Evolutionary conservation across 2,329 filamentous ascomycete species (phyloP).

Genomic region (Pezicula carpinea): DNA sequence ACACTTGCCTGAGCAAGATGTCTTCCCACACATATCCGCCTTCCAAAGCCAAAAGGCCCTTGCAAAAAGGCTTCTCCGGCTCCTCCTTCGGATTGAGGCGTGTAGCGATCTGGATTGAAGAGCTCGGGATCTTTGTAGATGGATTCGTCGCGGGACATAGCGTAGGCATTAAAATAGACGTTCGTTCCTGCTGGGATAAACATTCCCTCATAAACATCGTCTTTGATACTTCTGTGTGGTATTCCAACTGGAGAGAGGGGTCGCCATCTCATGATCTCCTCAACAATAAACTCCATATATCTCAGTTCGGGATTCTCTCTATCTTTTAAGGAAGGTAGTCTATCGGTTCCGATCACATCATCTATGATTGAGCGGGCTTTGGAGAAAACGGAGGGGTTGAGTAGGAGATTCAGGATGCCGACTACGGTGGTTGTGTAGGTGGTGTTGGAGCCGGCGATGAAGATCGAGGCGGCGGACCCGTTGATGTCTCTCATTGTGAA

Average conservation of each 20-base stretch:
- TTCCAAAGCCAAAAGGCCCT: constrained; percentile 46
- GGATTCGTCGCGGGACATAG: constrained; percentile 46
- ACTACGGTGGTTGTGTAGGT: constrained; percentile 38
- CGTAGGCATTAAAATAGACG: constrained; percentile 46
- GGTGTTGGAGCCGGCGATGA: constrained; percentile 36
- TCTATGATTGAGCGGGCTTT: constrained; percentile 45
- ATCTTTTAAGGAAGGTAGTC: constrained; percentile 44
- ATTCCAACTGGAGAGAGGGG: constrained; percentile 46
- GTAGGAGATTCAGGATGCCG: constrained; percentile 34
- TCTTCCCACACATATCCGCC: constrained; percentile 40
- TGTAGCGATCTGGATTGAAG: constrained; percentile 44
- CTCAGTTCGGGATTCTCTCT: constrained; percentile 29
- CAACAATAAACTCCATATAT: constrained; percentile 41
- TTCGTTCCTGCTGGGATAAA: constrained; percentile 52
- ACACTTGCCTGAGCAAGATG: constrained; percentile 43
- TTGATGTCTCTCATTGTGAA: constrained; percentile 32
- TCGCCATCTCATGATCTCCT: constrained; percentile 41
- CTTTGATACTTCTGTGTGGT: constrained; percentile 48
- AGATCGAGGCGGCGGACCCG: constrained; percentile 43
- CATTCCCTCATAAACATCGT: constrained; percentile 53
- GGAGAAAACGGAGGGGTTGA: constrained; percentile 35
- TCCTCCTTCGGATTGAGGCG: constrained; percentile 33
- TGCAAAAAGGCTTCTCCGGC: constrained; percentile 39
- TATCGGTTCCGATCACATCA: constrained; percentile 36
- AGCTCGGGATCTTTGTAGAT: constrained; percentile 37